These are phyloP conservation scores for Aotearoamyces nothofagi DNA, from an alignment of 2,329 filamentous ascomycete species.

Conservation along the genomic window DNA sequence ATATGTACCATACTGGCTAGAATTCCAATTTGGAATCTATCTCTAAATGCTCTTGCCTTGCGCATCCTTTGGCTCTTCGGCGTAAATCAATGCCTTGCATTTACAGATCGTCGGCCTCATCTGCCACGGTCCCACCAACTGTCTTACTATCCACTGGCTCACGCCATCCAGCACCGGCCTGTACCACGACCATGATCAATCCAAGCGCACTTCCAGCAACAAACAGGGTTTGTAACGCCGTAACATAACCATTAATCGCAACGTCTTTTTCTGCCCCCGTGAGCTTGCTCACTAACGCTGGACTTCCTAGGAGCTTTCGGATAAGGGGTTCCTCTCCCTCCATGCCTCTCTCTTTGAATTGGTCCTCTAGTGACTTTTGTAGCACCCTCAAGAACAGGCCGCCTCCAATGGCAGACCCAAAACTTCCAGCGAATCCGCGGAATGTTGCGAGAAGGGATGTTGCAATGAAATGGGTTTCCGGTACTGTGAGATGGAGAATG, in stretches of 20 bases:
- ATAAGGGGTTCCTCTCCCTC: constrained; percentile 26
- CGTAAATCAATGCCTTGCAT: too few relatives aligned
- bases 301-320: constrained; percentile 39
- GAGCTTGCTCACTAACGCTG: constrained; percentile 34
- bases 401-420: constrained; percentile 66
- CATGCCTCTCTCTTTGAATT: constrained; percentile 18
- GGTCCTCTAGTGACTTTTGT: constrained; percentile 18
- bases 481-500: constrained; percentile 53
- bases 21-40: too few relatives aligned
- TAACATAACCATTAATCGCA: constrained; percentile 36
- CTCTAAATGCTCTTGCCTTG: too few relatives aligned
- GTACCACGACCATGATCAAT: constrained; percentile 31
- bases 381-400: constrained; percentile 27
- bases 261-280: constrained; percentile 31
- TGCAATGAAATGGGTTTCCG: constrained; percentile 56
- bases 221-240: constrained; percentile 36
- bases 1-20: too few relatives aligned
- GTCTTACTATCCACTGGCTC: constrained; percentile 19
- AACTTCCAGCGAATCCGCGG: constrained; percentile 66
- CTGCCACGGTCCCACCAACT: neutral
- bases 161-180: constrained; percentile 43
- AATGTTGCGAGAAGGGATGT: constrained; percentile 67
- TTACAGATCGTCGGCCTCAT: neutral
- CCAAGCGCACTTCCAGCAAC: constrained; percentile 32
- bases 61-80: too few relatives aligned